These are phyloP conservation scores for Ophiostoma tasmaniense DNA, from an alignment of 2,329 filamentous ascomycete genomes.

Conservation along the genomic window DNA sequence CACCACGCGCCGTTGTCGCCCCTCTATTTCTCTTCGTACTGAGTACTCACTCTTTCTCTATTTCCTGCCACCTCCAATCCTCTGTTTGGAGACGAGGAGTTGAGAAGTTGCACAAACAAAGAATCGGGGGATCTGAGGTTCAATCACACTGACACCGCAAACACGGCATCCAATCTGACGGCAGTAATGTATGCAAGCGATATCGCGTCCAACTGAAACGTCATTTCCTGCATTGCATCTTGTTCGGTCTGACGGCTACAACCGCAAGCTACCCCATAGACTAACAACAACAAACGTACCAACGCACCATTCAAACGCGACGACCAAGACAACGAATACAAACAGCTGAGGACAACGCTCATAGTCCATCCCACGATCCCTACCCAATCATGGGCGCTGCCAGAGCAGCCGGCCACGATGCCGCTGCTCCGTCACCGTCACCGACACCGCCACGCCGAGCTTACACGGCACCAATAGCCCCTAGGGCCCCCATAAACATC, in stretches of 20 bases:
- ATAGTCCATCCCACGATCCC: not conserved
- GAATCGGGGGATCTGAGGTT: not conserved
- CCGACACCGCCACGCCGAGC: slow-evolving; percentile 15
- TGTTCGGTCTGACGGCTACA: not conserved
- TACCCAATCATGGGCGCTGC: slow-evolving; percentile 11
- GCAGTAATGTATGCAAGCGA: not conserved
- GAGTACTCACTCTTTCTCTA: not conserved
- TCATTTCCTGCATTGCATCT: not conserved
- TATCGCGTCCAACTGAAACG: slow-evolving; percentile 9
- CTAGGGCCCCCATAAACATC: slow-evolving; percentile 5
- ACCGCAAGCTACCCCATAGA: slow-evolving; percentile 2
- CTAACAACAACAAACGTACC: not conserved
- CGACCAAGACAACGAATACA: not conserved
- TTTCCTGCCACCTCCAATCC: slow-evolving; percentile 3
- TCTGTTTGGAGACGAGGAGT: not conserved
- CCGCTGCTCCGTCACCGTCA: slow-evolving; percentile 9
- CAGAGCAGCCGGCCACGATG: slow-evolving; percentile 16
- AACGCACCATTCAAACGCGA: not conserved
- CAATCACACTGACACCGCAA: not conserved
- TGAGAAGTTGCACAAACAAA: not conserved
- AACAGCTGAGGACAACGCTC: not conserved
- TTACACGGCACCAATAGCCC: slow-evolving; percentile 15
- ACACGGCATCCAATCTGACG: not conserved
- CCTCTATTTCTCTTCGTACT: not conserved
- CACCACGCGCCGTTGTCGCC: slow-evolving; percentile 12